Conservation (phyloP, 495 filamentous ascomycete genomes). For the Penicillium longicatenatum region DNA sequence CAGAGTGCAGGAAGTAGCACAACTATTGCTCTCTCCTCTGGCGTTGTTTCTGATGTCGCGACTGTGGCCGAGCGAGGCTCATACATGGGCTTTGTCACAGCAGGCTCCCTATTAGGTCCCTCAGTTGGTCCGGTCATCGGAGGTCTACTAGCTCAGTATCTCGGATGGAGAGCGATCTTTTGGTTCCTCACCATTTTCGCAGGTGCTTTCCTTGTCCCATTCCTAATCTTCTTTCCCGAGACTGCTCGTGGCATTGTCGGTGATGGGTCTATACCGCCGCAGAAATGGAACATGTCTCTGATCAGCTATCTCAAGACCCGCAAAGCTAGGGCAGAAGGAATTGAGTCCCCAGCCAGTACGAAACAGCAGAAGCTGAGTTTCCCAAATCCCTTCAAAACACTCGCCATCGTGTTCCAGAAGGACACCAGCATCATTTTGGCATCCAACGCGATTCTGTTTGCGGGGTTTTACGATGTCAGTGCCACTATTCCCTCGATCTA, state of each 20-base stretch:
- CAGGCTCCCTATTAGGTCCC: constrained; percentile 44
- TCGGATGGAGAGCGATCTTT: constrained; percentile 73
- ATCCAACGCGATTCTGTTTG: constrained; percentile 49
- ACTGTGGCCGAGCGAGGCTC: constrained; percentile 45
- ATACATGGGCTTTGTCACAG: constrained; percentile 45
- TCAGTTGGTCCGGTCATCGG: constrained; percentile 65
- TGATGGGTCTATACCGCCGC: constrained; percentile 40
- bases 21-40: constrained; percentile 44
- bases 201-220: constrained; percentile 37
- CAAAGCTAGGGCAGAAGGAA: constrained; percentile 23
- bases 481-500: constrained; percentile 48
- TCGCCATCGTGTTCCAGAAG: constrained; percentile 63
- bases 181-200: constrained; percentile 72
- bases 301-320: constrained; percentile 33
- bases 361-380: constrained; percentile 54
- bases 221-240: constrained; percentile 45
- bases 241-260: constrained; percentile 50
- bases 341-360: constrained; percentile 12
- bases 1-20: constrained; percentile 54
- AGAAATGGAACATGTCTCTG: constrained; percentile 38
- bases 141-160: constrained; percentile 62
- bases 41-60: constrained; percentile 45
- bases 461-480: constrained; percentile 39
- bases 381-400: constrained; percentile 70
- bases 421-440: constrained; percentile 48